These are phyloP conservation scores for Coniochaeta sp. DNA, from an alignment of 2,329 filamentous ascomycete species.

Conservation along the genomic window DNA sequence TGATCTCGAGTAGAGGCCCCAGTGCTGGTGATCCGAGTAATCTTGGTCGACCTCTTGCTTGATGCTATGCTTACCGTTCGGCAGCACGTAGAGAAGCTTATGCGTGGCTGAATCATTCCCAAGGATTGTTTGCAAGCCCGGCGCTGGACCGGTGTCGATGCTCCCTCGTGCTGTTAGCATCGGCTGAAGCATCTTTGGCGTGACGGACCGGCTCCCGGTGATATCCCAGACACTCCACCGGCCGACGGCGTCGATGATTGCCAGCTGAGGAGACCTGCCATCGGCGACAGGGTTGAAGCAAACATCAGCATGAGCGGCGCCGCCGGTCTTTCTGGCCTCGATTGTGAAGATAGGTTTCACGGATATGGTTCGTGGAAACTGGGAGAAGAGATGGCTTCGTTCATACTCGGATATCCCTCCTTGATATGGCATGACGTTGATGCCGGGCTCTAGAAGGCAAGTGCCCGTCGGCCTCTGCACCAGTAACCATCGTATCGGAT, in stretches of 20 bases:
- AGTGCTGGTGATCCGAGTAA: neutral
- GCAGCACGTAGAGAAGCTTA: constrained; percentile 28
- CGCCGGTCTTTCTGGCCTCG: constrained; percentile 43
- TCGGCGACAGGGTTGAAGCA: constrained; percentile 50
- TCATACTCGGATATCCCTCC: constrained; percentile 3
- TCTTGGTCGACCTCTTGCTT: neutral
- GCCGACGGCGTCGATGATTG: constrained; percentile 57
- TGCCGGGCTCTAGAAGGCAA: constrained; percentile 42
- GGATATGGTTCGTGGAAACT: constrained; percentile 42
- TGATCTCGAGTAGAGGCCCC: neutral
- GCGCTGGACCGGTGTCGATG: constrained; percentile 18
- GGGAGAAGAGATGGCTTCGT: constrained; percentile 12
- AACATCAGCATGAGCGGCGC: constrained; percentile 52
- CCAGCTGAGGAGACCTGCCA: constrained; percentile 52
- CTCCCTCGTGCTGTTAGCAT: constrained; percentile 33
- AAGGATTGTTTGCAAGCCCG: constrained; percentile 7
- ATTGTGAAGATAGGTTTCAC: constrained; percentile 48
- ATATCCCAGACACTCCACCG: constrained; percentile 64
- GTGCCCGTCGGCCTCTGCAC: constrained; percentile 47
- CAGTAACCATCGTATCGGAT: constrained; percentile 41
- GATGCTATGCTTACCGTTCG: constrained; percentile 4
- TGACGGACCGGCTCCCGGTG: constrained; percentile 24
- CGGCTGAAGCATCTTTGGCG: constrained; percentile 24
- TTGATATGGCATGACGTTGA: constrained; percentile 27
- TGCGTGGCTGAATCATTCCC: constrained; percentile 24